Percentiles rank a stretch among this genome's conserved stretches.
Conservation (phyloP, 768 basidiomycete species). For the Pulveroboletus sp. region DNA sequence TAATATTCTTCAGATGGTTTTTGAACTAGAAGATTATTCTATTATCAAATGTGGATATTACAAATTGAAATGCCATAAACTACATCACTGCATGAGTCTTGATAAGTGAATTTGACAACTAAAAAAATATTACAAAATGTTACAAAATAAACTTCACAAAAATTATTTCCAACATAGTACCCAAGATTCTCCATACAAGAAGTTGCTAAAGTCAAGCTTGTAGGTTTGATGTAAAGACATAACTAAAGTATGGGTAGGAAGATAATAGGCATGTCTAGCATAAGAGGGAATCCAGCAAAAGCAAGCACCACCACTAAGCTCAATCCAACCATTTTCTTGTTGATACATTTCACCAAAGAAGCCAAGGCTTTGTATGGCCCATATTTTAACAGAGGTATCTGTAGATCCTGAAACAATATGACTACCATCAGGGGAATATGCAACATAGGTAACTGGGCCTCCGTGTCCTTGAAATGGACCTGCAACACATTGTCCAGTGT, state of each 20-base stretch:
- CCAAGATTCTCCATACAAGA: conserved; percentile 19
- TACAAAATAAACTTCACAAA: too few species aligned
- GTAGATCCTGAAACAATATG: conserved; percentile 13
- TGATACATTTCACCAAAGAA: conserved; percentile 4
- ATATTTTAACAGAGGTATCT: conserved; percentile 13
- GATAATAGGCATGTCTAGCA: conserved; percentile 15
- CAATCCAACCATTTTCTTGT: conserved; percentile 15
- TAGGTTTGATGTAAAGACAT: conserved; percentile 8
- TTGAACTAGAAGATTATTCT: too few species aligned
- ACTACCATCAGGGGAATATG: conserved; percentile 17
- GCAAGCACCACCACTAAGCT: conserved; percentile 3
- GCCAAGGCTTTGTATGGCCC: neutral
- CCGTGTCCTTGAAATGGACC: conserved; percentile 15
- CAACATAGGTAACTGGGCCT: conserved; percentile 1
- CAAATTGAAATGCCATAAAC: neutral
- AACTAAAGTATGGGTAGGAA: conserved; percentile 14
- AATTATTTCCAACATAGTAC: conserved; percentile 13
- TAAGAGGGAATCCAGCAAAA: conserved; percentile 20
- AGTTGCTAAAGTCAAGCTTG: conserved; percentile 10
- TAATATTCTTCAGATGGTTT: too few species aligned
- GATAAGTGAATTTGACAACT: neutral
- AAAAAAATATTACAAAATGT: neutral
- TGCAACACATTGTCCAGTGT: conserved; percentile 11
- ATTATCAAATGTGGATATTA: neutral
- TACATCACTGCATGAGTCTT: too few species aligned